A percentile compares a stretch with the other conserved stretches of the same genome.
Conservation (phyloP, 495 filamentous ascomycete genomes). For the Thermochaetoides thermophila region DNA sequence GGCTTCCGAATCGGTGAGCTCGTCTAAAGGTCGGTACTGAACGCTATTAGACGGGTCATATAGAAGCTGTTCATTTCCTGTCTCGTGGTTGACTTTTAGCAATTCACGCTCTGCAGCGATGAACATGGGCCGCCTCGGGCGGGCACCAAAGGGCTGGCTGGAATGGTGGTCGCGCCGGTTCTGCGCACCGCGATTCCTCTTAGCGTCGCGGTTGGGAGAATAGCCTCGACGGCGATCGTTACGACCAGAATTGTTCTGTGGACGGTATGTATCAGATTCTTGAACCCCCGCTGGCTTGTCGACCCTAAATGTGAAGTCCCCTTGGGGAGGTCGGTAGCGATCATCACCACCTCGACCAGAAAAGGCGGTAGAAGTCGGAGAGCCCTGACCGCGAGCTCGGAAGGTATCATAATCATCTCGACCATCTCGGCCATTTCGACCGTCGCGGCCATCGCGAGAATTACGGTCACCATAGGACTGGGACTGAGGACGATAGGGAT, state of each 20-base stretch:
- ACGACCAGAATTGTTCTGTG: slow-evolving; percentile 3
- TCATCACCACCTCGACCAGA: slow-evolving; percentile 2
- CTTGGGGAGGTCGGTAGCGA: slow-evolving; percentile 22
- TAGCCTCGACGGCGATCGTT: background rate
- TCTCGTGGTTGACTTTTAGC: slow-evolving; percentile 19
- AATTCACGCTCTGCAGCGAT: slow-evolving; percentile 27
- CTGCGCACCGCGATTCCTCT: background rate
- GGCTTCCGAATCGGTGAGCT: slow-evolving; percentile 56
- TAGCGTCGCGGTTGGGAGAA: background rate
- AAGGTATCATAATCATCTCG: background rate
- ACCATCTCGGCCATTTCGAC: slow-evolving; percentile 1
- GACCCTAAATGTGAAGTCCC: slow-evolving; percentile 32
- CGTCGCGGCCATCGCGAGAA: slow-evolving; percentile 4
- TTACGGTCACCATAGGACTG: too few relatives aligned
- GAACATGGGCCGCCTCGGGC: slow-evolving; percentile 10
- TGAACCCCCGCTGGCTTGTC: slow-evolving; percentile 26
- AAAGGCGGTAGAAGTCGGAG: slow-evolving; percentile 1
- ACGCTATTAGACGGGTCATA: slow-evolving; percentile 21
- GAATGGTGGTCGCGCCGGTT: too few relatives aligned
- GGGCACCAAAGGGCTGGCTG: too few relatives aligned
- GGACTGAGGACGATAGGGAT: too few relatives aligned
- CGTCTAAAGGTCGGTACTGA: slow-evolving; percentile 35
- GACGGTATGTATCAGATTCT: slow-evolving; percentile 13
- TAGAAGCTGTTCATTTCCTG: slow-evolving; percentile 20
- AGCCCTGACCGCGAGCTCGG: too few relatives aligned